phyloP scores from a whole-genome alignment of 768 basidiomycete genomes.

The Kwoniella botswanensis region DNA sequence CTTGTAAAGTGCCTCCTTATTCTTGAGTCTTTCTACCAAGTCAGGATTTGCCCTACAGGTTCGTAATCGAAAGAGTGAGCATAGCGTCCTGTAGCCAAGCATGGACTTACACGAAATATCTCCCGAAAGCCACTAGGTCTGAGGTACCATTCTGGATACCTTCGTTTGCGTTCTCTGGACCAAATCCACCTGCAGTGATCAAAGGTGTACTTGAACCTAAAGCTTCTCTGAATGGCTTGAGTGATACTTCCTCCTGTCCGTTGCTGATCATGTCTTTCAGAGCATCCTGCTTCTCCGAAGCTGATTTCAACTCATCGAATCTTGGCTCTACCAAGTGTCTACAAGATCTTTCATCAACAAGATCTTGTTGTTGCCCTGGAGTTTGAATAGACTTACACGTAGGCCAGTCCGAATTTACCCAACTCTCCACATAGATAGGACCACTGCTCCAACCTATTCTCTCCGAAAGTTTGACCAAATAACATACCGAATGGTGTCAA shows the following conservation, averaged over 20 bases:
- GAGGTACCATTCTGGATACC: slow-evolving; percentile 29
- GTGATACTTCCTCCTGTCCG: slow-evolving; percentile 21
- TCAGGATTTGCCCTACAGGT: slow-evolving; percentile 31
- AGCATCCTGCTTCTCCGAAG: slow-evolving; percentile 34
- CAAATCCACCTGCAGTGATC: slow-evolving; percentile 45
- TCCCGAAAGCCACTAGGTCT: slow-evolving; percentile 47
- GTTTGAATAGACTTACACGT: slow-evolving; percentile 35
- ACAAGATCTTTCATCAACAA: neutral
- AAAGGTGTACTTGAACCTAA: slow-evolving; percentile 35
- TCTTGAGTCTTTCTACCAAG: slow-evolving; percentile 21
- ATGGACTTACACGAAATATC: slow-evolving; percentile 24
- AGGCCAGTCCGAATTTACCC: slow-evolving; percentile 37
- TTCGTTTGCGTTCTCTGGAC: slow-evolving; percentile 34
- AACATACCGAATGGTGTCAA: slow-evolving; percentile 31
- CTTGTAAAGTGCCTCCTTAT: slow-evolving; percentile 21
- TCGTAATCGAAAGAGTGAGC: neutral
- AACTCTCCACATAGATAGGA: slow-evolving; percentile 41
- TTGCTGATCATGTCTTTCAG: slow-evolving; percentile 23
- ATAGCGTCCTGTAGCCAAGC: neutral
- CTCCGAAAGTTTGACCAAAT: slow-evolving; percentile 38
- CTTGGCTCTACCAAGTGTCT: slow-evolving; percentile 52
- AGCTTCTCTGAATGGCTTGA: slow-evolving; percentile 42
- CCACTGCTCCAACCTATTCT: slow-evolving; percentile 48
- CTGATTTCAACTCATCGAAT: slow-evolving; percentile 49
- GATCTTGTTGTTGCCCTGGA: neutral